phyloP scores from a whole-genome alignment of 2,329 filamentous ascomycete species.

The Arthrocladium fulminans region DNA sequence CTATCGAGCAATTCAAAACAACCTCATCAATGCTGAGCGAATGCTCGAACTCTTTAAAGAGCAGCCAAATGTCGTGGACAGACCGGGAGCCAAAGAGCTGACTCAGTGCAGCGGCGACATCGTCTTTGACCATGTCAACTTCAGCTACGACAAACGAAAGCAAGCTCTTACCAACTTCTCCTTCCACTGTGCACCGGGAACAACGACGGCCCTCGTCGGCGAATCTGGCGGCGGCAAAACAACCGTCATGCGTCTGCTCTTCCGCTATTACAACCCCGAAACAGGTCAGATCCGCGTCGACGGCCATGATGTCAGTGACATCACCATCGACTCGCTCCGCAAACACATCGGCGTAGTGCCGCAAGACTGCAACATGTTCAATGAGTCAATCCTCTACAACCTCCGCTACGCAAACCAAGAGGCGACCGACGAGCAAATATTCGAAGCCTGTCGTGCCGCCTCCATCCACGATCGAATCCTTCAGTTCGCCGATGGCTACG shows the following conservation, averaged over 20 bases:
- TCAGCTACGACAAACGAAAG: slow-evolving; percentile 80
- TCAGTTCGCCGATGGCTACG: slow-evolving; percentile 76
- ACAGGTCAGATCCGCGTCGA: slow-evolving; percentile 77
- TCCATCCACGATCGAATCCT: slow-evolving; percentile 91
- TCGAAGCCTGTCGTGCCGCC: slow-evolving; percentile 71
- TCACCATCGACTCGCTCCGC: slow-evolving; percentile 90
- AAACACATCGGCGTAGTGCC: slow-evolving; percentile 90
- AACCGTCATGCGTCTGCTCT: slow-evolving; percentile 88
- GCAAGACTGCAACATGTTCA: slow-evolving; percentile 92
- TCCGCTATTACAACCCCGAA: slow-evolving; percentile 86
- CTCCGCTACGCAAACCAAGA: slow-evolving; percentile 76
- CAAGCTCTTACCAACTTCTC: slow-evolving; percentile 73
- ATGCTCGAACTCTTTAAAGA: slow-evolving; percentile 96
- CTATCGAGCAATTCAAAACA: slow-evolving; percentile 89
- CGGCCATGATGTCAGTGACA: slow-evolving; percentile 69
- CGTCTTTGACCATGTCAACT: slow-evolving; percentile 78
- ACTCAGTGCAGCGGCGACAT: slow-evolving; percentile 69
- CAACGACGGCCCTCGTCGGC: slow-evolving; percentile 89
- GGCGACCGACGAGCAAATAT: slow-evolving; percentile 73
- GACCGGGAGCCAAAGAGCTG: slow-evolving; percentile 54
- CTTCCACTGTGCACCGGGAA: slow-evolving; percentile 80
- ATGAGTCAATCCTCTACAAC: slow-evolving; percentile 92
- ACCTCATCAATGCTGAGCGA: slow-evolving; percentile 94
- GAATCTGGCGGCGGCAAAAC: slow-evolving; percentile 97
- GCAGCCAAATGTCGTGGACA: slow-evolving; percentile 80